Evolutionary conservation across 78 protist species (phyloP).

Genomic region (Dictyostelium citrinum): DNA sequence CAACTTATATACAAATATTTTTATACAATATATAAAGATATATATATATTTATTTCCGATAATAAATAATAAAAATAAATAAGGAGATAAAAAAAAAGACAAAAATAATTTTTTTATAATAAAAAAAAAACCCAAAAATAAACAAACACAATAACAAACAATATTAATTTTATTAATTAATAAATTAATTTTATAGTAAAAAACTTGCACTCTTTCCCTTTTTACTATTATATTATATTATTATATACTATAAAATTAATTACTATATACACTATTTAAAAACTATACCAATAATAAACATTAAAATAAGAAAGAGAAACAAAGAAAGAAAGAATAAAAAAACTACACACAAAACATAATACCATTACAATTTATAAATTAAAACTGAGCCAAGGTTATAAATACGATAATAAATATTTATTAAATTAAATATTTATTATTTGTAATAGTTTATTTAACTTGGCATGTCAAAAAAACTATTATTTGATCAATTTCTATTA

Average conservation of each 20-base stretch:
- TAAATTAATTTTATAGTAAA: neutral
- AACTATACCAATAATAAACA: neutral
- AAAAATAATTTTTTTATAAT: neutral
- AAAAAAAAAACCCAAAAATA: neutral
- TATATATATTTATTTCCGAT: neutral
- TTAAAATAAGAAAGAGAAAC: too few species aligned
- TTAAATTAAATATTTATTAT: neutral
- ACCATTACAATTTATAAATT: neutral
- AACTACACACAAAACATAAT: neutral
- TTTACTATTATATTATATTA: neutral
- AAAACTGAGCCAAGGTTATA: neutral
- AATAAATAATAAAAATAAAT: neutral
- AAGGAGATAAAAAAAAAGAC: neutral
- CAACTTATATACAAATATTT: neutral
- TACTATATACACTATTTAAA: neutral
- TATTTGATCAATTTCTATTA: conserved; percentile 66
- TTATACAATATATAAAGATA: neutral
- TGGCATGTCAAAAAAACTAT: conserved; percentile 46
- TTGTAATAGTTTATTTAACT: neutral
- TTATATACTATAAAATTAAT: neutral
- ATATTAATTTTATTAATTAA: neutral
- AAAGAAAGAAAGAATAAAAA: neutral
- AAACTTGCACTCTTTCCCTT: neutral
- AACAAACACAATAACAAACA: neutral
- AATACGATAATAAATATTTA: neutral